Evolutionary conservation across 2,329 filamentous ascomycete species (phyloP).

Genomic region (Colletotrichum somersetense): DNA sequence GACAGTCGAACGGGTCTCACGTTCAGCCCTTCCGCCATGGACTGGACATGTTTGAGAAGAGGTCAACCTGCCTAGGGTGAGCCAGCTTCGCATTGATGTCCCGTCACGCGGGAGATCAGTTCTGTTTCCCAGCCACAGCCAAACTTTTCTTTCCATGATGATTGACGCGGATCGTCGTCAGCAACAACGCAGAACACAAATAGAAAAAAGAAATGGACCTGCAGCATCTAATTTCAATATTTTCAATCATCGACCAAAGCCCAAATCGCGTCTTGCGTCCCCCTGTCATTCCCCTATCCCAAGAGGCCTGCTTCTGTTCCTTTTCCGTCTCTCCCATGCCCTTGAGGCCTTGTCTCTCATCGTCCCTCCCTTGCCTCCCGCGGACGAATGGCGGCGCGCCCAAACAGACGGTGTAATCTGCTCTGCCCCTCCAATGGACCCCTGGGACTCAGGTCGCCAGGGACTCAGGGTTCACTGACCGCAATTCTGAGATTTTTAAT

Average conservation of each 20-base stretch:
- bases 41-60: neutral
- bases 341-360: slow-evolving; percentile 15
- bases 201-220: slow-evolving; percentile 1
- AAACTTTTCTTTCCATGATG: neutral
- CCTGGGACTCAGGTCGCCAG: slow-evolving; percentile 3
- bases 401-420: slow-evolving; percentile 37
- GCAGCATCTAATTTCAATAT: slow-evolving; percentile 10
- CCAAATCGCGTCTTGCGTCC: slow-evolving; percentile 9
- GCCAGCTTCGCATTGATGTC: neutral
- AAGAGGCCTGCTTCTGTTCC: neutral
- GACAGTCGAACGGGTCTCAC: slow-evolving; percentile 8
- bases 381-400: slow-evolving; percentile 35
- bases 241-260: neutral
- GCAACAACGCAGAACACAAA: neutral
- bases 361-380: slow-evolving; percentile 39
- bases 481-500: slow-evolving; percentile 9
- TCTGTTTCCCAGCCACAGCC: neutral
- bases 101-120: neutral
- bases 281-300: slow-evolving; percentile 19
- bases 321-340: slow-evolving; percentile 14
- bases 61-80: neutral
- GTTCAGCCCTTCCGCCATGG: neutral
- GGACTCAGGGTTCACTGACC: slow-evolving; percentile 22
- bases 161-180: neutral
- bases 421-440: slow-evolving; percentile 38